These are phyloP conservation scores for Rhynchospora breviuscula DNA, from an alignment of 176 grass and related monocot genomes.

Conservation along the genomic window DNA sequence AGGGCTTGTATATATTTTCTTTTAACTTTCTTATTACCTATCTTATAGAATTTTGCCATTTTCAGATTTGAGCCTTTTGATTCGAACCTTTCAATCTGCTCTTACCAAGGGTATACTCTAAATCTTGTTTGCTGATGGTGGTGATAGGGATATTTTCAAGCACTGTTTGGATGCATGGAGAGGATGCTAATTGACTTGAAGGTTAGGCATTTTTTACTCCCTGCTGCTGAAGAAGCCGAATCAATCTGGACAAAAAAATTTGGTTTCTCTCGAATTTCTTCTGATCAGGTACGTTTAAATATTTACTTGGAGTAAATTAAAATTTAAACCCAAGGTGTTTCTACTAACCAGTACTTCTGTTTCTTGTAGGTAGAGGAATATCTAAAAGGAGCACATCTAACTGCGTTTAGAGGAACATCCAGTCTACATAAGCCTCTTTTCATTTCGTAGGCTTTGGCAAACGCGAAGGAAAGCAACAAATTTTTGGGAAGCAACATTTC, in stretches of 20 bases:
- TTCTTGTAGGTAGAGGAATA: conserved; percentile 49
- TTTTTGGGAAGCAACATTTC: conserved; percentile 14
- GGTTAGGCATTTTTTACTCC: conserved; percentile 78
- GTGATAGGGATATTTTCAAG: conserved; percentile 88
- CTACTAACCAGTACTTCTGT: neutral
- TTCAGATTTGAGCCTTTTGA: conserved; percentile 8
- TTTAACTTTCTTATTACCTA: neutral
- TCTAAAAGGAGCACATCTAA: conserved; percentile 68
- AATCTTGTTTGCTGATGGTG: conserved; percentile 12
- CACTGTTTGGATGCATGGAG: conserved; percentile 66
- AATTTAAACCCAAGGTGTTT: neutral
- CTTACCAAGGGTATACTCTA: conserved; percentile 6
- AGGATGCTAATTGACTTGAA: conserved; percentile 56
- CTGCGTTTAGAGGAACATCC: conserved; percentile 69
- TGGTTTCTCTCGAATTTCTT: conserved; percentile 66
- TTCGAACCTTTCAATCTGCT: neutral
- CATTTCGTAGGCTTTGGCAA: conserved; percentile 11
- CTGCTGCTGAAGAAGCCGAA: conserved; percentile 92
- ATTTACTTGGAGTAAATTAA: neutral
- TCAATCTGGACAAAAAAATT: conserved; percentile 95
- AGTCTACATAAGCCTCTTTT: conserved; percentile 69
- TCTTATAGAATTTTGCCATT: neutral
- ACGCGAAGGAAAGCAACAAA: neutral
- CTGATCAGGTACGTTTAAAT: conserved; percentile 43
- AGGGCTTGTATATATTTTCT: conserved; percentile 39